A percentile compares a stretch with the other conserved stretches of the same genome.
Evolutionary conservation across 768 basidiomycete species (phyloP).

Genomic region (Leccinum pellstonianum): DNA sequence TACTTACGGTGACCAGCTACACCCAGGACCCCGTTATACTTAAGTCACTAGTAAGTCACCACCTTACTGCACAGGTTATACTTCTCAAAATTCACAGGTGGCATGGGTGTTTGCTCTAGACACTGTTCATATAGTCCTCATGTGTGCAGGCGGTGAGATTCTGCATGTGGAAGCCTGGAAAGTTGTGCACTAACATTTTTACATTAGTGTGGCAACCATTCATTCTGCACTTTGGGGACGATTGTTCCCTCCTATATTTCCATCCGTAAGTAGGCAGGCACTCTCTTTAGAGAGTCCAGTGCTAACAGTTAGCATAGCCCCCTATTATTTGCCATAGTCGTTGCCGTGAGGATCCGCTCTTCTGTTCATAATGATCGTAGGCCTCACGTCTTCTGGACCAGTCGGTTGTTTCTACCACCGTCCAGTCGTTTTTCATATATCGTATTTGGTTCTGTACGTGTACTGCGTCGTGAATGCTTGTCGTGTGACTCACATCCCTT

Average conservation of each 20-base stretch:
- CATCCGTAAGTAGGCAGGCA: conserved; percentile 21
- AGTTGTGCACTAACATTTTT: conserved; percentile 2
- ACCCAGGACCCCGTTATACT: conserved; percentile 13
- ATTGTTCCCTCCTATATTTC: conserved; percentile 7
- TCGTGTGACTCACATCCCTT: background rate
- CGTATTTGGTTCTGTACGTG: conserved; percentile 25
- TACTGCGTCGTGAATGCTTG: background rate
- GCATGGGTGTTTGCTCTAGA: conserved; percentile 22
- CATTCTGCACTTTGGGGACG: conserved; percentile 23
- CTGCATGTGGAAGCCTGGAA: background rate
- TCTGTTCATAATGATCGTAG: conserved; percentile 1
- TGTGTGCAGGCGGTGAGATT: conserved; percentile 19
- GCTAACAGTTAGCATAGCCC: conserved; percentile 18
- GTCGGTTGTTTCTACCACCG: conserved; percentile 21
- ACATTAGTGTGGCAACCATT: conserved; percentile 24
- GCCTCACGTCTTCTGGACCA: conserved; percentile 17
- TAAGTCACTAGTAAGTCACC: conserved; percentile 15
- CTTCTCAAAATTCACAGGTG: conserved; percentile 13
- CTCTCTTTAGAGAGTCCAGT: background rate
- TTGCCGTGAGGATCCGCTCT: conserved; percentile 17
- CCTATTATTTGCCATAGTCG: conserved; percentile 19
- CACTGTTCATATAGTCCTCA: conserved; percentile 17
- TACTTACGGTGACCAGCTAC: conserved; percentile 12
- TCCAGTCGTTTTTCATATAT: conserved; percentile 29
- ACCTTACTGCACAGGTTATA: background rate